Percentiles rank a stretch among this genome's conserved stretches.
phyloP scores from a whole-genome alignment of 2,329 filamentous ascomycete genomes.

The Ophiosphaerella herpotricha region DNA sequence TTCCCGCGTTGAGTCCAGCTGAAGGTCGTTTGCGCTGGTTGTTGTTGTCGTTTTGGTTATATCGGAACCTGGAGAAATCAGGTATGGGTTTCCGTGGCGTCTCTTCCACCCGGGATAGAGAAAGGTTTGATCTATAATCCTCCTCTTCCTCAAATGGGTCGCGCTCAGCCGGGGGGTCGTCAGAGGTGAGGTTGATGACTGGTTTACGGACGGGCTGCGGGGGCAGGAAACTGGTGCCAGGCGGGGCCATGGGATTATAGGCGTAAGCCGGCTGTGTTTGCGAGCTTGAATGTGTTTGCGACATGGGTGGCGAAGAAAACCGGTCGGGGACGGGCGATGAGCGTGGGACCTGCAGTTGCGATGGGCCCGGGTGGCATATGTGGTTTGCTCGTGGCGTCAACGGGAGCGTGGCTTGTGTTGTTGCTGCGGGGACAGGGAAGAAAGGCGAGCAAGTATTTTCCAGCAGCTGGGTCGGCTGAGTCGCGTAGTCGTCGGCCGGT shows the following conservation, averaged over 20 bases:
- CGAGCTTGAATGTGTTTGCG: constrained; percentile 22
- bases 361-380: constrained; percentile 38
- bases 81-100: constrained; percentile 40
- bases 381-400: constrained; percentile 50
- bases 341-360: constrained; percentile 78
- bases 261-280: constrained; percentile 75
- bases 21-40: constrained; percentile 33
- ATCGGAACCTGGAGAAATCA: constrained; percentile 32
- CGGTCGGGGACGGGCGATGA: constrained; percentile 70
- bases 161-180: constrained; percentile 57
- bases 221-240: constrained; percentile 70
- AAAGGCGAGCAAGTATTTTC: constrained; percentile 29
- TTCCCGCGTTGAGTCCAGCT: constrained; percentile 19
- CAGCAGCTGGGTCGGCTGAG: constrained; percentile 41
- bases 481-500: constrained; percentile 56
- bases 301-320: constrained; percentile 47
- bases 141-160: constrained; percentile 49
- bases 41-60: constrained; percentile 18
- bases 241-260: constrained; percentile 72
- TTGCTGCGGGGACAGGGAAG: constrained; percentile 42
- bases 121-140: constrained; percentile 59
- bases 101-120: constrained; percentile 55
- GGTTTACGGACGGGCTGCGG: constrained; percentile 44
- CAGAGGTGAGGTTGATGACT: constrained; percentile 49
- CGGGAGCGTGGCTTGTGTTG: constrained; percentile 65